Percentiles rank a stretch among this genome's conserved stretches.
Conservation (phyloP, 768 basidiomycete species). For the Boletus speciosus region DNA sequence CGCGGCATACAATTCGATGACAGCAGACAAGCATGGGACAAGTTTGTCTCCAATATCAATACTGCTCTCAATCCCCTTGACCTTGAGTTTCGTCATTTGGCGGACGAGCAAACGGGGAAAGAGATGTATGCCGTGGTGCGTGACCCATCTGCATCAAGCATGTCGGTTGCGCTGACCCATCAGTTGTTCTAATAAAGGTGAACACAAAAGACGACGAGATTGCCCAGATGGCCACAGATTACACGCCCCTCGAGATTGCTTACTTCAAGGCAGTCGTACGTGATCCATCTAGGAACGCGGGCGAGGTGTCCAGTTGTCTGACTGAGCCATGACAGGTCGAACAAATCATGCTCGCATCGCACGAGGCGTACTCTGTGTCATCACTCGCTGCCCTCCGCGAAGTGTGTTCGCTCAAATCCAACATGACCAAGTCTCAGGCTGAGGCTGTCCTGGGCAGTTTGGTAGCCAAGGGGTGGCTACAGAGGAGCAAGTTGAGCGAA, state of each 20-base stretch:
- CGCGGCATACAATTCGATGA: constrained; percentile 44
- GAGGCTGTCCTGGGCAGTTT: constrained; percentile 73
- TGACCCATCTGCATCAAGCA: background rate
- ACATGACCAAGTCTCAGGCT: constrained; percentile 72
- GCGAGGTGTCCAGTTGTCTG: background rate
- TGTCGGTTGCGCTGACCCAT: background rate
- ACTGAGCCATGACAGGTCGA: constrained; percentile 57
- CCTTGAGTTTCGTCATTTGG: constrained; percentile 62
- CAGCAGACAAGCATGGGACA: constrained; percentile 50
- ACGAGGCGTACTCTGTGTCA: constrained; percentile 70
- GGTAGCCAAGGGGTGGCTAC: constrained; percentile 77
- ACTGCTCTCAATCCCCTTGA: constrained; percentile 61
- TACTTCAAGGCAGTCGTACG: constrained; percentile 83
- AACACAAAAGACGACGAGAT: constrained; percentile 79
- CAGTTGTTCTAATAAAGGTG: constrained; percentile 43
- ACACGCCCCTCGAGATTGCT: constrained; percentile 70
- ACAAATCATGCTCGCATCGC: constrained; percentile 80
- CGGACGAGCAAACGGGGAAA: constrained; percentile 62
- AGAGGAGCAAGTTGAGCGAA: constrained; percentile 65
- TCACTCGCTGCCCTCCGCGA: constrained; percentile 76
- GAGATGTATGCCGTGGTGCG: constrained; percentile 70
- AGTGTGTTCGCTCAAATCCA: constrained; percentile 53
- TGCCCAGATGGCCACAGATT: constrained; percentile 83
- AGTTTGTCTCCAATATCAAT: constrained; percentile 60
- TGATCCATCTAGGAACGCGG: background rate